Evolutionary conservation across 768 basidiomycete species (phyloP).

Genomic region (Tricholoma terreum): DNA sequence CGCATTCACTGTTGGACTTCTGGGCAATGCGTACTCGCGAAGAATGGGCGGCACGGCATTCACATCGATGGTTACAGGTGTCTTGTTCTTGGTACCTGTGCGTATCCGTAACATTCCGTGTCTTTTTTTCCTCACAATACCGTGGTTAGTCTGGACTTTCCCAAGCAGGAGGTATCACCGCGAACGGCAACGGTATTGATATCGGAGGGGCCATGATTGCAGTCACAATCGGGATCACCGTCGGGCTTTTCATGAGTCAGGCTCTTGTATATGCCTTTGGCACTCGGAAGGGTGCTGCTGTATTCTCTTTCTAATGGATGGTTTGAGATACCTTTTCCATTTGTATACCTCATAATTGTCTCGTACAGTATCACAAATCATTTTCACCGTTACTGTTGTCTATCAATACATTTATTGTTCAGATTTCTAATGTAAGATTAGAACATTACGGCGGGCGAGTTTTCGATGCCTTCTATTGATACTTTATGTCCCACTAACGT

Average conservation of each 20-base stretch:
- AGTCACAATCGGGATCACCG: slow-evolving; percentile 89
- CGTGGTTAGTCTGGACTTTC: slow-evolving; percentile 70
- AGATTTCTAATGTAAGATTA: slow-evolving; percentile 33
- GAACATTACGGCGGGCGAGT: slow-evolving; percentile 88
- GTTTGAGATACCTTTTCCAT: not conserved
- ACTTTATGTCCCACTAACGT: slow-evolving; percentile 98
- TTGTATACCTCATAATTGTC: not conserved
- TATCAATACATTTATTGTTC: slow-evolving; percentile 5
- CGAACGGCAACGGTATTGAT: slow-evolving; percentile 77
- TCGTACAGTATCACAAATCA: not conserved
- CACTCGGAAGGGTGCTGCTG: slow-evolving; percentile 75
- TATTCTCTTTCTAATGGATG: slow-evolving; percentile 67
- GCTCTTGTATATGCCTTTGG: slow-evolving; percentile 87
- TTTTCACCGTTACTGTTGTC: not conserved
- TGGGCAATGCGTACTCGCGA: slow-evolving; percentile 80
- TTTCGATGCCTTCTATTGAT: slow-evolving; percentile 84
- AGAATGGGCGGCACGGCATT: slow-evolving; percentile 85
- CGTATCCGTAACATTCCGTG: slow-evolving; percentile 26
- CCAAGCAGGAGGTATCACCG: slow-evolving; percentile 81
- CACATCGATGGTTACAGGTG: slow-evolving; percentile 88
- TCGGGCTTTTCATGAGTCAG: slow-evolving; percentile 86
- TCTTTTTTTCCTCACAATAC: slow-evolving; percentile 3
- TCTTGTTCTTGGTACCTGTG: slow-evolving; percentile 84
- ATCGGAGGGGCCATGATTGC: slow-evolving; percentile 86
- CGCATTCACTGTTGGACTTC: slow-evolving; percentile 74